phyloP scores from a whole-genome alignment of 495 filamentous ascomycete genomes.

The Penicillium diatomitis region DNA sequence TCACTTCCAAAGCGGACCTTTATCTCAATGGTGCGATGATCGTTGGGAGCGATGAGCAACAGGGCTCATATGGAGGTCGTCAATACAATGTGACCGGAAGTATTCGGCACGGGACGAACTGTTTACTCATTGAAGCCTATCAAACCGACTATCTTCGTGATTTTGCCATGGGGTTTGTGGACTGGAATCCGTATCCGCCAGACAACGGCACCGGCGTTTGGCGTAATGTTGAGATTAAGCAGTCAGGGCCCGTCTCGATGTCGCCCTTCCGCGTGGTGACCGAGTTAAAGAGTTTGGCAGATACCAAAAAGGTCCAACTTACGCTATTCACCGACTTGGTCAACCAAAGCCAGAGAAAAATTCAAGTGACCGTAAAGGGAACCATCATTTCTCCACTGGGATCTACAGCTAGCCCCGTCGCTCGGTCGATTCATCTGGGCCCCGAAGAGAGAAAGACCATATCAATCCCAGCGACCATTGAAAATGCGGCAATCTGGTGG shows the following conservation, averaged over 20 bases:
- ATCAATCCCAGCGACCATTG: conserved; percentile 27
- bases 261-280: conserved; percentile 41
- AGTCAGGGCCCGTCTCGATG: conserved; percentile 46
- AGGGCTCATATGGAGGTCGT: conserved; percentile 48
- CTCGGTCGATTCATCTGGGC: conserved; percentile 25
- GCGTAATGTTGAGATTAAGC: conserved; percentile 50
- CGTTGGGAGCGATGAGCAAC: conserved; percentile 37
- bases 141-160: conserved; percentile 53
- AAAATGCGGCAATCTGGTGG: conserved; percentile 64
- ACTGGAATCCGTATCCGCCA: conserved; percentile 57
- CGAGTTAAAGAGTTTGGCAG: conserved; percentile 22
- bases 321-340: conserved; percentile 36
- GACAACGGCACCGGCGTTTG: conserved; percentile 55
- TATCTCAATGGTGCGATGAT: conserved; percentile 50
- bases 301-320: conserved; percentile 22
- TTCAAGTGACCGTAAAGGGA: conserved; percentile 30
- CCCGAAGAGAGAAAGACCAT: conserved; percentile 30
- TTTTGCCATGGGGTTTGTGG: conserved; percentile 50
- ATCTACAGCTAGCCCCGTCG: conserved; percentile 11
- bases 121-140: conserved; percentile 42
- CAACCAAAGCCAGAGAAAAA: conserved; percentile 36
- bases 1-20: conserved; percentile 53
- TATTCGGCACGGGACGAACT: conserved; percentile 33
- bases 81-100: conserved; percentile 43
- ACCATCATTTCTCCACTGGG: conserved; percentile 20